phyloP scores from a whole-genome alignment of 208 protist species.

The Leishmania tarentolae region DNA sequence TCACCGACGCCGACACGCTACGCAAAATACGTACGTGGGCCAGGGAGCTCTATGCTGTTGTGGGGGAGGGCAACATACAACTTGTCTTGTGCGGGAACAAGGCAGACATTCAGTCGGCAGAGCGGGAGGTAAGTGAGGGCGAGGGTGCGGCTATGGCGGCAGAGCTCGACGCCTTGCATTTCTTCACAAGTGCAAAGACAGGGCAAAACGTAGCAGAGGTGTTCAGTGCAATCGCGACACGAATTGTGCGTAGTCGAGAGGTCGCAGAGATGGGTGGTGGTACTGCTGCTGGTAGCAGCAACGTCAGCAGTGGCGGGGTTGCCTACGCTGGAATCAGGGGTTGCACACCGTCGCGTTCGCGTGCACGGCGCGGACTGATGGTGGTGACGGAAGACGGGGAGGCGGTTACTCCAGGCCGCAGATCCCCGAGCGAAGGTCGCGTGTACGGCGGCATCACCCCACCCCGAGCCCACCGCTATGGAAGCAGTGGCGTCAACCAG shows the following conservation, averaged over 20 bases:
- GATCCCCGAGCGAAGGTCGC: slow-evolving; percentile 6
- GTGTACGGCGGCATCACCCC: slow-evolving; percentile 26
- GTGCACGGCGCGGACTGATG: slow-evolving; percentile 36
- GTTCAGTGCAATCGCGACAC: slow-evolving; percentile 68
- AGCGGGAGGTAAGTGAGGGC: slow-evolving; percentile 71
- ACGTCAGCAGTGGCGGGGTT: background rate
- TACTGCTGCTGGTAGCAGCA: background rate
- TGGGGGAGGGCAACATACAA: slow-evolving; percentile 85
- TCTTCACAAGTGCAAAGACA: slow-evolving; percentile 74
- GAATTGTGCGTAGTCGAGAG: slow-evolving; percentile 33
- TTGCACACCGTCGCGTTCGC: slow-evolving; percentile 21
- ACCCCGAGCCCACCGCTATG: slow-evolving; percentile 32
- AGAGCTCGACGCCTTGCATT: slow-evolving; percentile 59
- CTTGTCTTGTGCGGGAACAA: slow-evolving; percentile 96
- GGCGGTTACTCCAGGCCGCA: slow-evolving; percentile 13
- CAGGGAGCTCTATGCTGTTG: slow-evolving; percentile 92
- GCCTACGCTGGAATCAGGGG: background rate
- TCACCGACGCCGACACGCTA: slow-evolving; percentile 94
- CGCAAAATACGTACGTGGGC: slow-evolving; percentile 95
- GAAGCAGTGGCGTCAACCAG: slow-evolving; percentile 12
- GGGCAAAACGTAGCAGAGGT: slow-evolving; percentile 64
- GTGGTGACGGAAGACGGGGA: slow-evolving; percentile 40
- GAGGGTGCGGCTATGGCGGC: slow-evolving; percentile 69
- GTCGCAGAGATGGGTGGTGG: background rate
- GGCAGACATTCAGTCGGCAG: slow-evolving; percentile 70